Evolutionary conservation across 768 basidiomycete species (phyloP).

Genomic region (Strobilomyces dryophilus): DNA sequence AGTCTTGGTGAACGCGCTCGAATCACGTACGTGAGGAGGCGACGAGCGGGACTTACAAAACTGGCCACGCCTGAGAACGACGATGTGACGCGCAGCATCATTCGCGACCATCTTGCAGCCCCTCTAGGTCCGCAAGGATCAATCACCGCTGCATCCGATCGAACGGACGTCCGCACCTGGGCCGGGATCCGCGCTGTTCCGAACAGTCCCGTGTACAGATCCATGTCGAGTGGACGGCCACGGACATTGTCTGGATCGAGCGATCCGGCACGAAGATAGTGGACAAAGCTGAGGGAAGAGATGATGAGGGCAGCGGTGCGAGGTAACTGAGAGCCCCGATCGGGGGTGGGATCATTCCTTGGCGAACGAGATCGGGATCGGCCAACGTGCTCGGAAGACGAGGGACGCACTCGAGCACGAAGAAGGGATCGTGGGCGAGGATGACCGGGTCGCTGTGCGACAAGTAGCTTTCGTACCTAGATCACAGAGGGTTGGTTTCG

Average conservation of each 20-base stretch:
- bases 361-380: not conserved
- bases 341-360: slow-evolving; percentile 90
- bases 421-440: slow-evolving; percentile 93
- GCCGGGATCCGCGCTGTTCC: slow-evolving; percentile 92
- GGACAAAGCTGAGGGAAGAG: slow-evolving; percentile 89
- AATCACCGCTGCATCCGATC: not conserved
- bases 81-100: slow-evolving; percentile 59
- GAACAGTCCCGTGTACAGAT: slow-evolving; percentile 87
- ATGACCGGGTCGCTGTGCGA: slow-evolving; percentile 91
- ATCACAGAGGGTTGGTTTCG: not conserved
- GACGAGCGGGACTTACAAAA: slow-evolving; percentile 62
- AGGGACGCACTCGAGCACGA: slow-evolving; percentile 82
- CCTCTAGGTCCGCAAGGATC: slow-evolving; percentile 50
- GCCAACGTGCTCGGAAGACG: not conserved
- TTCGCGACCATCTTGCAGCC: slow-evolving; percentile 87
- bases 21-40: not conserved
- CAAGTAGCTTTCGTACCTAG: slow-evolving; percentile 85
- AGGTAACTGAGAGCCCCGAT: slow-evolving; percentile 79
- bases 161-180: slow-evolving; percentile 40
- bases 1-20: slow-evolving; percentile 43
- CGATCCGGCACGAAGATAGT: slow-evolving; percentile 79
- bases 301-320: slow-evolving; percentile 86
- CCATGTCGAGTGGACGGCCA: too few species aligned
- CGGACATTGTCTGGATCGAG: slow-evolving; percentile 80
- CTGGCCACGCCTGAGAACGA: slow-evolving; percentile 86